Evolutionary conservation across 306 rosid species (phyloP).

Genomic region (Parietaria judaica): DNA sequence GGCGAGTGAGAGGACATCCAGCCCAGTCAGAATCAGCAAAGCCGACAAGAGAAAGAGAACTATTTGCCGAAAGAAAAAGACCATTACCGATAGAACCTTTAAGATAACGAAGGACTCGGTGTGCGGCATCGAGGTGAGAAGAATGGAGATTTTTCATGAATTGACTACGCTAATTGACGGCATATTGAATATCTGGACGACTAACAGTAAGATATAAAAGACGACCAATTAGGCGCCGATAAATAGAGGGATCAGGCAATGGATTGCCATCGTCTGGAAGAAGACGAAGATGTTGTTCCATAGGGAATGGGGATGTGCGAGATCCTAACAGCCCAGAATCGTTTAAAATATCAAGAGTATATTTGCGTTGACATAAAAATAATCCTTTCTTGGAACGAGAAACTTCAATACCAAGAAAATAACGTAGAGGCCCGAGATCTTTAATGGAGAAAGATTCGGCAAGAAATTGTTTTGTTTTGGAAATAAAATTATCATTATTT

Average conservation of each 20-base stretch:
- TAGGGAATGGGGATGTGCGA: slow-evolving; percentile 1
- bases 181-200: not conserved
- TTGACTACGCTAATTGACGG: not conserved
- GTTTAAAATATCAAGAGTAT: slow-evolving; percentile 6
- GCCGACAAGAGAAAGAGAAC: not conserved
- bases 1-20: not conserved
- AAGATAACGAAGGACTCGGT: not conserved
- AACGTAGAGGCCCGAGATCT: not conserved
- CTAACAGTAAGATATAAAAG: not conserved
- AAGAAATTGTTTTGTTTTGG: slow-evolving; percentile 2
- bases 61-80: not conserved
- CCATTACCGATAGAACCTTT: not conserved
- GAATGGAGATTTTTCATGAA: slow-evolving; percentile 1
- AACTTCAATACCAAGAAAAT: slow-evolving; percentile 1
- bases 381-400: not conserved
- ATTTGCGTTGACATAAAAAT: slow-evolving; percentile 1
- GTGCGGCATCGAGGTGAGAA: not conserved
- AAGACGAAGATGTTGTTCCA: slow-evolving; percentile 9
- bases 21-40: slow-evolving; percentile 1
- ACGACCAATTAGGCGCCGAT: not conserved
- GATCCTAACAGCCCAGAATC: not conserved
- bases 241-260: slow-evolving; percentile 1
- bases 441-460: not conserved
- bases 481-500: not conserved
- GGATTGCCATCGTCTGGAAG: slow-evolving; percentile 1